Evolutionary conservation across 2,329 filamentous ascomycete genomes (phyloP), one percentile per base, ranked within the genome.

Genomic region (Lasiodiplodia hormozganensis): DNA sequence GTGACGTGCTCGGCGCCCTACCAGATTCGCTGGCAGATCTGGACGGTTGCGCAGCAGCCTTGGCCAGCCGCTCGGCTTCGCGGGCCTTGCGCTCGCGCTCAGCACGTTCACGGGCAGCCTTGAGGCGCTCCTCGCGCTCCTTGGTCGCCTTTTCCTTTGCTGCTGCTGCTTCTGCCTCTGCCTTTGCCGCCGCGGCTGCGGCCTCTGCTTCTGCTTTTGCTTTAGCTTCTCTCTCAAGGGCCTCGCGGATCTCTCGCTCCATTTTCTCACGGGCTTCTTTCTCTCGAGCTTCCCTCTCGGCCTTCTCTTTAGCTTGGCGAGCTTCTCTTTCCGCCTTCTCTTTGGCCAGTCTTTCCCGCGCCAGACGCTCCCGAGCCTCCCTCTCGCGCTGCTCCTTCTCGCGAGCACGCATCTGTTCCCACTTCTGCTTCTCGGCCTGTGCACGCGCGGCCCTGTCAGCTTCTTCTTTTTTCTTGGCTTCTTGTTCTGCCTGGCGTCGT

Each of bases 361-460:
- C 82, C 43, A 83, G 77, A 7, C 82, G 79, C 73, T 85, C 82
- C 67, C 83, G 74, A 5, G 82, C 82, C 70, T 84, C 82, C 36
- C 82, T 77, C 71, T 86, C 83, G 5, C 83, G 81, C 54, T 81
- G 76, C 70, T 85, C 83, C 68, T 81, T 81, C 70, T 85, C 83
- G 36, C 83, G 77, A 51, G 82, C 80, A 11, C 83, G 79, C 71
- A 79, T 79, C 74, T 84, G 82, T 74, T 85, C 83, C 83, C 83
- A 85, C 71, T 83, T 84, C 70, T 83, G 79, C 74, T 84, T 85
- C 70, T 85, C 83, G 18, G 81, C 82, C 69, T 82, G 80, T 38
- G 80, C 82, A 67, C 79, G 80, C 34, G 82, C 82, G 40, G 77
- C 75, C 49, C 79, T 77, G 23, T 84, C 83, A 31, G 80, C 82